Evolutionary conservation across 2,329 filamentous ascomycete genomes (phyloP).

Genomic region (Talaromyces sp.): DNA sequence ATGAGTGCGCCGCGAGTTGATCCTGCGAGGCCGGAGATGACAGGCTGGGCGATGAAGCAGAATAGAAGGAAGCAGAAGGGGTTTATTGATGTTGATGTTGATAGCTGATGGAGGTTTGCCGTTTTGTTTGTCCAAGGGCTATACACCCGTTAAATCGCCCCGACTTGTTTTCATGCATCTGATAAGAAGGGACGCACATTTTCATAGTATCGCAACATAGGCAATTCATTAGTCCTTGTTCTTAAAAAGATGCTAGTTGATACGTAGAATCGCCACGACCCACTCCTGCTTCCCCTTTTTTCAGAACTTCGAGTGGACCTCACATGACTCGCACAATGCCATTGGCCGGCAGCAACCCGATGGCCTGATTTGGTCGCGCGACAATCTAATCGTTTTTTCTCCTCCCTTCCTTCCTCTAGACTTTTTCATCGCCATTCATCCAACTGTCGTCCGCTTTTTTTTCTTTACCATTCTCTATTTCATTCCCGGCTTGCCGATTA

Average conservation of each 20-base stretch:
- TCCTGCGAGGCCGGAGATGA: slow-evolving; percentile 41
- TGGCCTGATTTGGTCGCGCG: not conserved
- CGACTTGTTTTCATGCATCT: too few relatives aligned
- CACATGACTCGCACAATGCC: not conserved
- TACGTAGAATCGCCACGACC: not conserved
- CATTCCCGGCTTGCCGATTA: not conserved
- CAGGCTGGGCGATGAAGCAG: slow-evolving; percentile 44
- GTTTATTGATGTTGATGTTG: slow-evolving; percentile 12
- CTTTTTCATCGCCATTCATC: slow-evolving; percentile 3
- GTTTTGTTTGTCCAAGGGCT: not conserved
- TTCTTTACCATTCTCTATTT: not conserved
- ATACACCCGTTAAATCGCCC: not conserved
- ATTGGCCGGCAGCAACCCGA: not conserved
- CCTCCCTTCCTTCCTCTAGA: not conserved
- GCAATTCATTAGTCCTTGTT: too few relatives aligned
- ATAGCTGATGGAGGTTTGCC: not conserved
- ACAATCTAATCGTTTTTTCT: slow-evolving; percentile 4
- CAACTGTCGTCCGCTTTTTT: slow-evolving; percentile 4
- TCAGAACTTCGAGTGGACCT: not conserved
- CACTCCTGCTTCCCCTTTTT: not conserved
- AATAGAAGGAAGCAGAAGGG: slow-evolving; percentile 35
- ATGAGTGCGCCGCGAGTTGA: slow-evolving; percentile 57
- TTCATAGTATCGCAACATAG: too few relatives aligned
- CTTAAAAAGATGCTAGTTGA: not conserved
- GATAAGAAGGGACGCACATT: too few relatives aligned